Conservation (phyloP, 108 stramenopile species). For the Aurantiochytrium sp. region DNA sequence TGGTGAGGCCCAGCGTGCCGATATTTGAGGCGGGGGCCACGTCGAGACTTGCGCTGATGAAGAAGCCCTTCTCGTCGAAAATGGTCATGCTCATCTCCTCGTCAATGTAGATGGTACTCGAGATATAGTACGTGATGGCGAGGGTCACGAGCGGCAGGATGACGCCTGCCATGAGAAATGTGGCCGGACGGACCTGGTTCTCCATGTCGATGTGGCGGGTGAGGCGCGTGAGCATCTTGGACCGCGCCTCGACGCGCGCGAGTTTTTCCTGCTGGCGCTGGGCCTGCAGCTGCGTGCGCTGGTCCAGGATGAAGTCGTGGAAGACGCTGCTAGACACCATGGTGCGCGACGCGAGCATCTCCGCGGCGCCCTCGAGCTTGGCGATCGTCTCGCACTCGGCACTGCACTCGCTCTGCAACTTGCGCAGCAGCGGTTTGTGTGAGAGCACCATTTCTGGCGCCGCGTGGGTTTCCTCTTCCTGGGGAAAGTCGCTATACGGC, state of each 20-base stretch:
- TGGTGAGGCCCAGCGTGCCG: not conserved
- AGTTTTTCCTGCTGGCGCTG: conserved; percentile 14
- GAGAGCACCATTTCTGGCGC: not conserved
- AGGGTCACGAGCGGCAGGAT: conserved; percentile 13
- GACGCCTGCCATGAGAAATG: not conserved
- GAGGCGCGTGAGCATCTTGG: not conserved
- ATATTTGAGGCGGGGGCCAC: not conserved
- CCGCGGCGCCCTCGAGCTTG: not conserved
- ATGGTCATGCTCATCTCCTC: not conserved
- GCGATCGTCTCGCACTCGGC: not conserved
- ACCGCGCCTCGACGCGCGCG: not conserved
- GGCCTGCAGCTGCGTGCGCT: not conserved
- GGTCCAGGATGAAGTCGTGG: not conserved
- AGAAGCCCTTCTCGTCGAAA: conserved; percentile 11
- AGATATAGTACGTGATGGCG: not conserved
- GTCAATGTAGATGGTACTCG: not conserved
- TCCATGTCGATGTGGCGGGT: conserved; percentile 8
- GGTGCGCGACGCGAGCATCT: not conserved
- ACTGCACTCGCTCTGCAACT: not conserved
- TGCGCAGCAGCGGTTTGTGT: not conserved
- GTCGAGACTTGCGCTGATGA: not conserved
- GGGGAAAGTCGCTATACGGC: not conserved
- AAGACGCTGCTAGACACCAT: not conserved
- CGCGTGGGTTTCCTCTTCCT: not conserved
- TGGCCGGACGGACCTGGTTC: not conserved